These are phyloP conservation scores for Curvularia sp. DNA, from an alignment of 2,329 filamentous ascomycete species.

Conservation along the genomic window DNA sequence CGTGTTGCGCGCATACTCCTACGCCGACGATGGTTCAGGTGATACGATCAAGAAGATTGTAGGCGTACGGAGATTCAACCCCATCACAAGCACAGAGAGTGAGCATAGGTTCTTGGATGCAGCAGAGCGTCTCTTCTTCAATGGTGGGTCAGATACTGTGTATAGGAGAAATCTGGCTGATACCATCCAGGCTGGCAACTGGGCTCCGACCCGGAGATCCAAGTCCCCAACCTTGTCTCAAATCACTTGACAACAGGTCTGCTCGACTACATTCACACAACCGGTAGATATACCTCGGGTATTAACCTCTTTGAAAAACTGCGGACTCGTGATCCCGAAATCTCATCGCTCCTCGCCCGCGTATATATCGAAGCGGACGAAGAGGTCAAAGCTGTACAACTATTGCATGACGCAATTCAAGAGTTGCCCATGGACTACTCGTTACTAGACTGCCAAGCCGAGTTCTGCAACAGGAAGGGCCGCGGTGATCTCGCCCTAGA, in stretches of 20 bases:
- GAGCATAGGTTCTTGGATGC: constrained; percentile 96
- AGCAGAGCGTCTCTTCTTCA: constrained; percentile 93
- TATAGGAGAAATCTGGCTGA: constrained; percentile 4
- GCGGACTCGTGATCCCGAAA: constrained; percentile 86
- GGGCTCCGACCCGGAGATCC: constrained; percentile 94
- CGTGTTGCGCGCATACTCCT: constrained; percentile 91
- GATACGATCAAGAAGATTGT: constrained; percentile 97
- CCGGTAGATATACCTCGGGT: constrained; percentile 89
- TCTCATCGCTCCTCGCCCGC: constrained; percentile 88
- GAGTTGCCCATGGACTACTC: constrained; percentile 98
- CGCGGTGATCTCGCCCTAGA: constrained; percentile 86
- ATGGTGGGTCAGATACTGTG: constrained; percentile 61
- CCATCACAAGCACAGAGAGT: constrained; percentile 96
- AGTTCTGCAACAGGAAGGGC: constrained; percentile 89
- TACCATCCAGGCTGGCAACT: constrained; percentile 77
- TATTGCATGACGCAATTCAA: constrained; percentile 86
- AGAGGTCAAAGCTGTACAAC: constrained; percentile 91
- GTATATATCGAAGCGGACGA: constrained; percentile 95
- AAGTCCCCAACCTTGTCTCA: constrained; percentile 94
- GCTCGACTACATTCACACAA: constrained; percentile 93
- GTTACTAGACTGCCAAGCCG: constrained; percentile 90
- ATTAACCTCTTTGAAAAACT: constrained; percentile 99
- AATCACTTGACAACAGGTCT: constrained; percentile 96
- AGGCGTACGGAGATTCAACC: constrained; percentile 96
- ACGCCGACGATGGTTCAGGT: constrained; percentile 93